phyloP scores from a whole-genome alignment of 345 rosid species.

The Eucalyptus coolabah region DNA sequence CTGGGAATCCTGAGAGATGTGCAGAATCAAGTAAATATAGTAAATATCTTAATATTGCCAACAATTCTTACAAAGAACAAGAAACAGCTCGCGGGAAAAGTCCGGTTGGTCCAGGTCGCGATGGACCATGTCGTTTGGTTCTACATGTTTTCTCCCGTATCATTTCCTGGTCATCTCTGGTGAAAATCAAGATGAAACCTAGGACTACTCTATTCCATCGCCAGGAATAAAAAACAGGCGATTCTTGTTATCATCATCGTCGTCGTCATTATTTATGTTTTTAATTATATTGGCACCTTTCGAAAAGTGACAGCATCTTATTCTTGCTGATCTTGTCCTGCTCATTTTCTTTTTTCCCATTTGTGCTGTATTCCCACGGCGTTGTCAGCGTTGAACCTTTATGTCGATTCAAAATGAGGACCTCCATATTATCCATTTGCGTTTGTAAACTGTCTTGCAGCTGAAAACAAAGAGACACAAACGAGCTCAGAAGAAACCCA shows the following conservation, averaged over 20 bases:
- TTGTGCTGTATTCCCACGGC: not conserved
- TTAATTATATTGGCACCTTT: not conserved
- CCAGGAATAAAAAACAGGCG: not conserved
- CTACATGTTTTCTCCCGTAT: not conserved
- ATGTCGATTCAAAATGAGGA: not conserved
- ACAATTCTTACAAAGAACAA: not conserved
- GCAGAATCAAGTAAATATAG: too few relatives aligned
- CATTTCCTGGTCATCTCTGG: not conserved
- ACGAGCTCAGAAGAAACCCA: not conserved
- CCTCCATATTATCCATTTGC: not conserved
- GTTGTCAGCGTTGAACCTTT: not conserved
- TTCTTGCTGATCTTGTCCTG: not conserved
- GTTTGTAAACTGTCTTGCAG: not conserved
- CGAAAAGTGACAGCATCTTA: not conserved
- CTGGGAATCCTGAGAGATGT: not conserved
- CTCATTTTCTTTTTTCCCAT: not conserved
- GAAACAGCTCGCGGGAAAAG: not conserved
- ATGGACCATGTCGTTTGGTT: not conserved
- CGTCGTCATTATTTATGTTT: not conserved
- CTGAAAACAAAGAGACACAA: not conserved
- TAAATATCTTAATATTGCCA: not conserved
- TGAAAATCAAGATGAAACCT: not conserved
- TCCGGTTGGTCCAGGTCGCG: not conserved
- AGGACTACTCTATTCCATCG: not conserved
- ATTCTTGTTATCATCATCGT: not conserved